Conservation (phyloP, 73 alveolate genomes). For the Tetrahymena borealis region DNA sequence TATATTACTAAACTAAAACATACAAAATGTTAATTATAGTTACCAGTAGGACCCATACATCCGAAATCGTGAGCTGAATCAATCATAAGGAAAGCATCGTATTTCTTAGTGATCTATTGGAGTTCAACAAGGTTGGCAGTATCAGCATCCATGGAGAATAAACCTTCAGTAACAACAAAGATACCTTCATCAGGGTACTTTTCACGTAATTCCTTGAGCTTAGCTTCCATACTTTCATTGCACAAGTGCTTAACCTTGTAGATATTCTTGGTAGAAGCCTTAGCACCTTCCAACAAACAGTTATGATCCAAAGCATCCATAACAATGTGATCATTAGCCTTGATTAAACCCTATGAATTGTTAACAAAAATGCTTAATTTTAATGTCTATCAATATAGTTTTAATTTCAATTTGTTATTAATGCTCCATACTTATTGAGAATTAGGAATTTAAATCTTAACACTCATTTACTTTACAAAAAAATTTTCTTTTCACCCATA, state of each 20-base stretch:
- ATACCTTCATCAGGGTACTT: slow-evolving; percentile 27
- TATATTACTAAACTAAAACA: neutral
- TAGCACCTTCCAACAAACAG: slow-evolving; percentile 42
- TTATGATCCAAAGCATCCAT: slow-evolving; percentile 43
- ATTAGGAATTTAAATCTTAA: too few relatives aligned
- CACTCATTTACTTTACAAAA: too few relatives aligned
- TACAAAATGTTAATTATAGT: too few relatives aligned
- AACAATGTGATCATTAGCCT: slow-evolving; percentile 34
- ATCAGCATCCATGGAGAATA: slow-evolving; percentile 43
- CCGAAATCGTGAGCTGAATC: slow-evolving; percentile 48
- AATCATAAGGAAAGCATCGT: slow-evolving; percentile 33
- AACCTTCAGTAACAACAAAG: slow-evolving; percentile 36
- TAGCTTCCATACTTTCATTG: slow-evolving; percentile 32
- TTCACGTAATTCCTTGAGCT: slow-evolving; percentile 13
- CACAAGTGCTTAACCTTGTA: slow-evolving; percentile 19
- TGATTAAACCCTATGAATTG: neutral
- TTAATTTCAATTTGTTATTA: too few relatives aligned
- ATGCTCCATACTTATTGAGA: too few relatives aligned
- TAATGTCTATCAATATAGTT: too few relatives aligned
- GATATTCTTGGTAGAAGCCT: slow-evolving; percentile 40
- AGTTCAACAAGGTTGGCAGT: slow-evolving; percentile 22
- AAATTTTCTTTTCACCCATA: slow-evolving; percentile 6
- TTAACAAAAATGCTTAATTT: too few relatives aligned
- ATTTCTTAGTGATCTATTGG: slow-evolving; percentile 11
- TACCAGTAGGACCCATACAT: slow-evolving; percentile 38